Base-by-base conservation (phyloP, 768 basidiomycete species). In the Lactifluus volemus region DNA sequence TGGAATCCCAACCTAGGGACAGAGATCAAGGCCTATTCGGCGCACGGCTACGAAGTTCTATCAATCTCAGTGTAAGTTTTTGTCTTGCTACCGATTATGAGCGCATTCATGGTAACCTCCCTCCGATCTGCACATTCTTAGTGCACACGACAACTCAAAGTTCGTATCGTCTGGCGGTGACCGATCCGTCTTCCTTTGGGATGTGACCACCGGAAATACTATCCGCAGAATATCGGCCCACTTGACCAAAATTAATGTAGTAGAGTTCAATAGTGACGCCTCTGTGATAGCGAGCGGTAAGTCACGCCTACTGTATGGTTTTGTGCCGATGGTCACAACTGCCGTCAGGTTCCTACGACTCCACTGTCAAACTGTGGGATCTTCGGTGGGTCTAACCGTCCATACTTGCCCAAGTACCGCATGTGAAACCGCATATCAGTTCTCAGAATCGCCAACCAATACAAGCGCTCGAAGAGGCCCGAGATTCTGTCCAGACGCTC, bases 101-200 rank as follows among this genome's bases (percentile, higher is more conserved):
- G 21, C n/a, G 25, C 21, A 10, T 41, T 34, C 41, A 54, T 54
- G 25, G 45, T 5, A n/a, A 41, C 36, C 19, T 39, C 53, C 6
- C 17, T 2, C 6, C 39, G 17, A 44, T 51, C 51, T 2, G 49
- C 36, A 45, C 25, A 32, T 55, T 17, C 66, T 1, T 52, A 96
- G 91, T 44, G 82, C 92, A 47, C 86, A 92, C 66, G 96, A 99
- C 74, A 99, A 99, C 75, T 85, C 88, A 32, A 88, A 88, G 68
- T 94, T 99, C 67, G 94, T 88, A 14, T 95, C 92, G 3, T 91
- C 88, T 25, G 96, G 96, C 36, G 96, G 96, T 6, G 96, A 99
- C 73, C 84, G 92, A 64, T 85, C 86, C 53, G 85, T 97, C 1
- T 97, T 97, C 67, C 73, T 97, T 25, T 98, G 96, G 96, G 97